Evolutionary conservation across 371 early-diverging fungal species (phyloP).

Genomic region (Mucor sp.): DNA sequence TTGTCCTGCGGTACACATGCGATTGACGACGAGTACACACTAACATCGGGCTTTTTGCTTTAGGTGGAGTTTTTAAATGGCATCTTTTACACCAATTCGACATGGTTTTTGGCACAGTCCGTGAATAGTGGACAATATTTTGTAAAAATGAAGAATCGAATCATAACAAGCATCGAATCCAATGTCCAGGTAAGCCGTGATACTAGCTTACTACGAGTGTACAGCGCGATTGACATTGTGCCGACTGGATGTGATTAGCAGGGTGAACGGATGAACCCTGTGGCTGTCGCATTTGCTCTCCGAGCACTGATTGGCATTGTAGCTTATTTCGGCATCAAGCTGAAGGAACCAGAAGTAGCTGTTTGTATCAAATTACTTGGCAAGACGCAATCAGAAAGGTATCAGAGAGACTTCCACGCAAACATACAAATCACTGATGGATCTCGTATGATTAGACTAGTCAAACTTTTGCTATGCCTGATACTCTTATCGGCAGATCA

Average conservation of each 20-base stretch:
- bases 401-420: too few relatives aligned
- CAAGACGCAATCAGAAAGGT: slow-evolving; percentile 33
- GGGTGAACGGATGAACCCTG: not conserved
- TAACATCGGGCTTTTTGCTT: not conserved
- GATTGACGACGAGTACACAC: too few relatives aligned
- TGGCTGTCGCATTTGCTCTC: slow-evolving; percentile 24
- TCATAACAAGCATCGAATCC: slow-evolving; percentile 27
- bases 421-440: not conserved
- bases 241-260: not conserved
- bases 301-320: slow-evolving; percentile 43
- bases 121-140: slow-evolving; percentile 33
- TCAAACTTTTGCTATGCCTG: slow-evolving; percentile 17
- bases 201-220: not conserved
- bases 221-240: too few relatives aligned
- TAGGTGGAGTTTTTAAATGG: slow-evolving; percentile 44
- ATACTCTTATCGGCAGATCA: slow-evolving; percentile 25
- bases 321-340: slow-evolving; percentile 45
- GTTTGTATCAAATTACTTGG: slow-evolving; percentile 26
- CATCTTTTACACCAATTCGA: slow-evolving; percentile 31
- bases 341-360: slow-evolving; percentile 29
- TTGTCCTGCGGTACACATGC: too few relatives aligned
- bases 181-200: not conserved
- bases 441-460: slow-evolving; percentile 9
- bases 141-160: slow-evolving; percentile 33
- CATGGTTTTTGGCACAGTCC: slow-evolving; percentile 46